These are phyloP conservation scores for Olyra latifolia DNA, from an alignment of 176 grass and related monocot species.

Conservation along the genomic window DNA sequence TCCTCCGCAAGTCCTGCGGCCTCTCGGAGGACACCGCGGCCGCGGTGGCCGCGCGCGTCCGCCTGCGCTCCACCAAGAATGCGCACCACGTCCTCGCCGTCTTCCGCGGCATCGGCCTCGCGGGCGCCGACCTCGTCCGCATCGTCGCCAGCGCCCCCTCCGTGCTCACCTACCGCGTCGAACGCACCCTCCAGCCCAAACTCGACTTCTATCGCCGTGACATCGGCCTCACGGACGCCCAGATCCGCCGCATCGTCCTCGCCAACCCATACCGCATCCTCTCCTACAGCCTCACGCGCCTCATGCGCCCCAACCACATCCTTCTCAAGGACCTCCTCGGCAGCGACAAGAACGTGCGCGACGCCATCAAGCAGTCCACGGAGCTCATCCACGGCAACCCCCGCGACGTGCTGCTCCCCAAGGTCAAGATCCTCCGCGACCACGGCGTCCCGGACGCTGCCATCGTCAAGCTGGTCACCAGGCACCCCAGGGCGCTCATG, in stretches of 20 bases:
- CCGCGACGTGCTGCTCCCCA: conserved; percentile 30
- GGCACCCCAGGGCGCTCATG: conserved; percentile 28
- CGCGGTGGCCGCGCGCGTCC: conserved; percentile 1
- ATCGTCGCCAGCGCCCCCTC: background rate
- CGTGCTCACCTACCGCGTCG: conserved; percentile 10
- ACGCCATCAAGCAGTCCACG: conserved; percentile 14
- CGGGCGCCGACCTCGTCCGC: conserved; percentile 2
- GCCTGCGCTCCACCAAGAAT: conserved; percentile 37
- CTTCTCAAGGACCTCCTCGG: conserved; percentile 42
- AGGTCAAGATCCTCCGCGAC: conserved; percentile 41
- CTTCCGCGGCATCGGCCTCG: conserved; percentile 32
- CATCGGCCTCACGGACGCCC: conserved; percentile 27
- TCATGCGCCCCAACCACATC: conserved; percentile 41
- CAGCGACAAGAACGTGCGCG: conserved; percentile 23
- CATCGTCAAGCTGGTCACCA: conserved; percentile 35
- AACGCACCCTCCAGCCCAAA: conserved; percentile 17
- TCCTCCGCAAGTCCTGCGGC: conserved; percentile 37
- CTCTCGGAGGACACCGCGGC: conserved; percentile 8
- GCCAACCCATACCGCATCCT: conserved; percentile 23
- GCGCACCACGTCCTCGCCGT: conserved; percentile 29
- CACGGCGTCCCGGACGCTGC: conserved; percentile 36
- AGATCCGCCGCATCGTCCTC: conserved; percentile 28
- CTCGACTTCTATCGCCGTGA: conserved; percentile 52
- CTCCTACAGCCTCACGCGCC: conserved; percentile 14
- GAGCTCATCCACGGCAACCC: conserved; percentile 39